These are phyloP conservation scores for Aspergillus terreus DNA, from an alignment of 2,329 filamentous ascomycete genomes.

Conservation along the genomic window DNA sequence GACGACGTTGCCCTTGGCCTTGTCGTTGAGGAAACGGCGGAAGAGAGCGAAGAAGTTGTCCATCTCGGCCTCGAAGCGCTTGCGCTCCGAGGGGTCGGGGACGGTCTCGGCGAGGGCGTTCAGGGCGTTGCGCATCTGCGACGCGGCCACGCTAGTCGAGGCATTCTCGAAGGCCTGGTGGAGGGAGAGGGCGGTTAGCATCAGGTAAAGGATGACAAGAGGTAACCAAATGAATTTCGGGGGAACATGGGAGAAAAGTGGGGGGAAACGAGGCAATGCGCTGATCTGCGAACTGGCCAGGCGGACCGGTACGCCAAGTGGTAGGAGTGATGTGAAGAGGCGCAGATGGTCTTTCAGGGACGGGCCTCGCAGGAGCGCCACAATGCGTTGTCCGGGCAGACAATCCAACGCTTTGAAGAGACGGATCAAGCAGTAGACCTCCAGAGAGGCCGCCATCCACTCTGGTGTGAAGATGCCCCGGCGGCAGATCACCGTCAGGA, in stretches of 20 bases:
- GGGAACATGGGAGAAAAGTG: background rate
- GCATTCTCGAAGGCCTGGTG: constrained; percentile 96
- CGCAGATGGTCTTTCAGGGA: no score
- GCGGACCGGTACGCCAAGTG: no score
- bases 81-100: constrained; percentile 67
- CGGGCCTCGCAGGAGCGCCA: no score
- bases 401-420: no score
- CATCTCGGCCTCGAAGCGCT: constrained; percentile 98
- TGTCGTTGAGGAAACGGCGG: constrained; percentile 96
- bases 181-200: background rate
- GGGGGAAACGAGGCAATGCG: background rate
- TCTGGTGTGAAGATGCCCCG: no score
- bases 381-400: no score
- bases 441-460: no score
- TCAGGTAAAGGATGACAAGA: background rate
- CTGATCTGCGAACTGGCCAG: no score
- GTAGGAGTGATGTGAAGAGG: no score
- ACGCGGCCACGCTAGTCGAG: constrained; percentile 94
- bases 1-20: constrained; percentile 93
- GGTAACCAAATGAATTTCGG: no score
- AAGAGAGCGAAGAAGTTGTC: constrained; percentile 99
- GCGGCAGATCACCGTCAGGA: no score
- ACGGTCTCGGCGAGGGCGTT: constrained; percentile 90
- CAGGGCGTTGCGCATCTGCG: constrained; percentile 97
- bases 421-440: no score